Conservation (phyloP, 1,284 basidiomycete genomes). For the Sanguinoderma infundibulare region DNA sequence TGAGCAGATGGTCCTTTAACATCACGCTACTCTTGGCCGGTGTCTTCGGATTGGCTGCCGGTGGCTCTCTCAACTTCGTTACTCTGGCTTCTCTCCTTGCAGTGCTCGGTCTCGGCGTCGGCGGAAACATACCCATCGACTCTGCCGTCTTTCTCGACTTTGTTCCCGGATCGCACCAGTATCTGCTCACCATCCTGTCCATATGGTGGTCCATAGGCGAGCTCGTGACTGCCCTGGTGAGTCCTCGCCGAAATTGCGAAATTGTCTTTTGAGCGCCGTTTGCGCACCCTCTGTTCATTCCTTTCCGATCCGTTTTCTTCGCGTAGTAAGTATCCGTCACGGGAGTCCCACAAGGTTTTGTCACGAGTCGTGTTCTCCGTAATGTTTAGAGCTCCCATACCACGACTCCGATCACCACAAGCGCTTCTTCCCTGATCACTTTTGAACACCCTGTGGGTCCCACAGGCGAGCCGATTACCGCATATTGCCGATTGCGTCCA, state of each 20-base stretch:
- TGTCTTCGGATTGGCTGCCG: slow-evolving; percentile 56
- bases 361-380: too few species aligned
- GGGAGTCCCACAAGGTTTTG: too few species aligned
- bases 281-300: too few species aligned
- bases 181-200: slow-evolving; percentile 68
- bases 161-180: slow-evolving; percentile 69
- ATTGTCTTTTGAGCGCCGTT: too few species aligned
- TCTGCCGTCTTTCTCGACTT: slow-evolving; percentile 72
- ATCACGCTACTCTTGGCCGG: slow-evolving; percentile 63
- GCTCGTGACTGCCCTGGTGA: slow-evolving; percentile 63
- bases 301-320: too few species aligned
- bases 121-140: slow-evolving; percentile 65
- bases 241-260: slow-evolving; percentile 30
- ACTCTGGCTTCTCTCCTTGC: slow-evolving; percentile 51
- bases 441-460: background rate
- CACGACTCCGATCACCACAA: too few species aligned
- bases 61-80: slow-evolving; percentile 46
- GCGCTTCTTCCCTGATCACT: background rate
- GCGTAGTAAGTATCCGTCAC: too few species aligned
- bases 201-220: slow-evolving; percentile 77
- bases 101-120: slow-evolving; percentile 51
- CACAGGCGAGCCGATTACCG: background rate
- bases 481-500: slow-evolving; percentile 14
- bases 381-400: too few species aligned
- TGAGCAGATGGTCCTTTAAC: slow-evolving; percentile 62